Conservation (phyloP, 768 basidiomycete species). For the Russula earlei region DNA sequence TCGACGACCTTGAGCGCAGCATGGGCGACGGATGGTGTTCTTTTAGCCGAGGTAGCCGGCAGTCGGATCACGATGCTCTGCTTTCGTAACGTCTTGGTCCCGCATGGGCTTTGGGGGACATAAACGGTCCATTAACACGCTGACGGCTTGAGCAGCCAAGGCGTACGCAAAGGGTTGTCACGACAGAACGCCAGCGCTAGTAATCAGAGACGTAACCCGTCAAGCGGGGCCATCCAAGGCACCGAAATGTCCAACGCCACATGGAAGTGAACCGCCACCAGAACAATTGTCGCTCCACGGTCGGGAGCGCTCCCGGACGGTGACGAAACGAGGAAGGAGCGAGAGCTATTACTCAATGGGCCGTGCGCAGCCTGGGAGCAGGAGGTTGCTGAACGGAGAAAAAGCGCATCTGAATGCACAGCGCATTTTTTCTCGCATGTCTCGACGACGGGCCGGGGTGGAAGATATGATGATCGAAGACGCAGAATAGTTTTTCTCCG, state of each 20-base stretch:
- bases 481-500: no score
- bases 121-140: background rate
- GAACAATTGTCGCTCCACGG: background rate
- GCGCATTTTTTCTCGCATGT: background rate
- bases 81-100: background rate
- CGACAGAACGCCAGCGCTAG: no score
- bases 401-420: background rate
- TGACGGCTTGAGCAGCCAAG: background rate
- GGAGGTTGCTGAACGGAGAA: background rate
- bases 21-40: background rate
- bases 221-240: background rate
- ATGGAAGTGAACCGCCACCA: background rate
- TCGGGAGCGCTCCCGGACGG: background rate
- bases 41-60: background rate
- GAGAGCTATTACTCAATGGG: background rate
- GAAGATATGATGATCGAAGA: no score
- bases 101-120: background rate
- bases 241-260: background rate
- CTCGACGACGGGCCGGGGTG: background rate
- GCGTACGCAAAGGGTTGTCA: background rate
- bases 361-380: background rate
- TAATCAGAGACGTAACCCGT: background rate
- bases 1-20: background rate
- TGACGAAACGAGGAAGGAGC: background rate
- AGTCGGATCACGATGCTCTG: background rate